Evolutionary conservation across 2,329 filamentous ascomycete species (phyloP), one percentile per base, ranked within the genome.

Genomic region (Trichophyton equinum): DNA sequence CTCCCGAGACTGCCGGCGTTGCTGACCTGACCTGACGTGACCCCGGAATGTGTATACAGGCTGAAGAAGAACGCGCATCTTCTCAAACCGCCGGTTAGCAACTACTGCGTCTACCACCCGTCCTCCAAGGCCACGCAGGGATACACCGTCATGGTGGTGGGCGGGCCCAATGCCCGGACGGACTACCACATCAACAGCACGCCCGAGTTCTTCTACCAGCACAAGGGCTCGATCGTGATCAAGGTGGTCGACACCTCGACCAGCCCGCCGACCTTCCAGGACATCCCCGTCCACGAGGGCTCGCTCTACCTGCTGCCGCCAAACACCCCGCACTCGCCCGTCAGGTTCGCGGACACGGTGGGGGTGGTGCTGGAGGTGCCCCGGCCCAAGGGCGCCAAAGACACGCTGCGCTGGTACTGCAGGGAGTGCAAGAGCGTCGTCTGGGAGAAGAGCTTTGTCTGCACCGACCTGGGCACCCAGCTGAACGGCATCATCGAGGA

Each of bases 151-250:
- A 78, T 78, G 87, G 91, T 96, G 68, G 91, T 99, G 64, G 94
- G 94, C 72, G 94, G 94, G 11, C 94, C 94, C 69, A 97, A 97
- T 75, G 89, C 89, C 63, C 85, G 94, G 65, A 96, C 91, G 61
- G 94, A 97, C 80, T 99, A 96, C 80, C 94, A 97, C 81, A 92
- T 97, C 82, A 97, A 97, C 80, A 79, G 85, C 68, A 97, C 92
- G 0, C 85, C 94, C 11, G 94, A 97, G 75, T 97, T 91, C 86
- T 99, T 97, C 84, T 97, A 94, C 81, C 92, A 97, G 76, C 85
- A 96, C 82, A 85, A 86, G 69, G 94, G 94, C 66, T 85, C 87
- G 66, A 96, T 97, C 92, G 80, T 94, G 62, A 86, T 99, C 67
- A 95, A 95, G 73, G 88, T 94, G 15, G 88, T 96, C 65, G 90